A percentile compares a stretch with the other conserved stretches of the same genome.
Conservation (phyloP, 345 rosid genomes). For the Syzygium oleosum region DNA sequence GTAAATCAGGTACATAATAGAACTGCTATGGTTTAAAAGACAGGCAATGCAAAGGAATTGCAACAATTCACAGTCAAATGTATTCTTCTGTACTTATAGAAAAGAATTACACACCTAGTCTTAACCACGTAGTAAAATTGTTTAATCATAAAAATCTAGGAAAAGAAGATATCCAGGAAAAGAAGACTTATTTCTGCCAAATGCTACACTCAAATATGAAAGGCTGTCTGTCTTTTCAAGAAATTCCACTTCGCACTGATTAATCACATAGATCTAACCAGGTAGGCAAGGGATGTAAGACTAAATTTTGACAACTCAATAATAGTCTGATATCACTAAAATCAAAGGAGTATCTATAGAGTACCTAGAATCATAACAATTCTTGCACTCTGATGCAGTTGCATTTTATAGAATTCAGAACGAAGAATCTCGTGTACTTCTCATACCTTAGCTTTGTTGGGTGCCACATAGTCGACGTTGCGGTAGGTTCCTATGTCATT, state of each 20-base stretch:
- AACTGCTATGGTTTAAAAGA: background rate
- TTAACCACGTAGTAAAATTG: background rate
- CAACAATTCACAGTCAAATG: background rate
- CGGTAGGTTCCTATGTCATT: constrained; percentile 92
- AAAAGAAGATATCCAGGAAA: background rate
- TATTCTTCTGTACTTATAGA: background rate
- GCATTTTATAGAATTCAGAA: background rate
- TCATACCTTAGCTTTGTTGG: constrained; percentile 98
- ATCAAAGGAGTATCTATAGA: background rate
- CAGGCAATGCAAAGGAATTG: background rate
- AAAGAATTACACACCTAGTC: background rate
- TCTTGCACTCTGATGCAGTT: background rate
- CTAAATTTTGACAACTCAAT: background rate
- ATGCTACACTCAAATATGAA: background rate
- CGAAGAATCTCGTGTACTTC: background rate
- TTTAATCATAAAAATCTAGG: background rate
- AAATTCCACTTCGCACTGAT: background rate
- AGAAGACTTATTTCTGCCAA: background rate
- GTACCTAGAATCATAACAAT: background rate
- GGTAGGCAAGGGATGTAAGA: background rate
- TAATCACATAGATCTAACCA: background rate
- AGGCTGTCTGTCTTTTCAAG: background rate
- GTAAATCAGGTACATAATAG: background rate
- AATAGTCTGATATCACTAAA: background rate
- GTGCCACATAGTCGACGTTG: constrained; percentile 90